Base-by-base conservation (phyloP, 1,139 yeast species). In the Taiozyma sp. region DNA sequence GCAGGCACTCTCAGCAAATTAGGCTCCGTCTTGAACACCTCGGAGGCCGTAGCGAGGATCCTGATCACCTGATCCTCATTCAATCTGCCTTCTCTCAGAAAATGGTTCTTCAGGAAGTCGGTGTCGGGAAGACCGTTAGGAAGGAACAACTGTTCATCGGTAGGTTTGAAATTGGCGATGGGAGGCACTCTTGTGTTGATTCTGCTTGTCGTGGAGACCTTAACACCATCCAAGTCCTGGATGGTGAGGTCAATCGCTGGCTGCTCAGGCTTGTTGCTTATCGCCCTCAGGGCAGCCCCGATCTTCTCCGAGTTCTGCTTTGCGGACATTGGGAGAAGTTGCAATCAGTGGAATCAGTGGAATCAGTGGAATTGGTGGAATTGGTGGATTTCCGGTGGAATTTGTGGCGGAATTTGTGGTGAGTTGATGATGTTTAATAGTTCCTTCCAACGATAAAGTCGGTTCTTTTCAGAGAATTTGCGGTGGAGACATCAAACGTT, bases 71-170 rank as follows among this genome's bases (percentile, higher is more conserved):
- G 98, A 13, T 75, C 75, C 58, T 84, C 86, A 19, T 78, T 75
- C 48, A 93, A 73, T 50, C 96, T 76, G 4, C 99, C 99, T 66
- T 93, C 97, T 44, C 79, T 75, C 57, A 77, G 74, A 59, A 92
- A 86, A 70, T 91, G 97, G 40, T 83, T 79, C 58, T 79, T 82
- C 51, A 93, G 70, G 60, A 88, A 88, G 46, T 72, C 81, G 60
- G 84, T 78, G 66, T 89, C 80, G 22, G 98, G 97, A 52, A 82
- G 74, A 0, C 91, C 92, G 55, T 75, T 75, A 14, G 73, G 67
- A 44, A 70, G 70, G 60, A 89, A 92, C 36, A 93, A 74, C 65
- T 89, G 83, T 9, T 71, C 78, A 63, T 91, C 89, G 0, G 77
- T 68, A 0, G 97, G 97, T 24, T 74, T 73, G 47, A 70, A 69